Evolutionary conservation across 2,329 filamentous ascomycete genomes (phyloP), one percentile per base, ranked within the genome.

Genomic region (Apiospora malaysiana): DNA sequence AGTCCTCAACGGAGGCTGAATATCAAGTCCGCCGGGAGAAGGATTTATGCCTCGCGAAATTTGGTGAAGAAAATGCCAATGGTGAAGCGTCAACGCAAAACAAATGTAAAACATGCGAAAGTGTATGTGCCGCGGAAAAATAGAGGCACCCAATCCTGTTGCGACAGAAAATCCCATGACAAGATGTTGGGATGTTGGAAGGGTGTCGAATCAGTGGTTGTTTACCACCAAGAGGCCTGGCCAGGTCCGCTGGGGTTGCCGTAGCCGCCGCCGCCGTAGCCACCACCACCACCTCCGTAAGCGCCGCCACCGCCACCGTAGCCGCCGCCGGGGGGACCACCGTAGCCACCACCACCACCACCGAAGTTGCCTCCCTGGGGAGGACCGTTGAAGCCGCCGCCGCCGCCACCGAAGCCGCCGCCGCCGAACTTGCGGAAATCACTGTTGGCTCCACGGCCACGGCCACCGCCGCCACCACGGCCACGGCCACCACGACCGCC

Each of bases 351-450:
- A 56, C 84, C 81, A 69, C 80, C 79, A 51, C 84, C 83, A 70
- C 83, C 84, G 72, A 81, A 83, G 70, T 84, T 81, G 65, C 81
- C 77, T 63, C 76, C 75, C 71, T 80, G 82, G 59, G 82, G 78
- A 69, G 82, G 80, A 71, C 84, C 84, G 69, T 82, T 82, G 75
- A 80, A 85, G 74, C 85, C 84, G 73, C 85, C 83, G 6, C 75
- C 74, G 71, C 83, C 82, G 72, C 82, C 81, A 71, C 82, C 83
- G 72, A 83, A 82, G 71, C 84, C 85, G 72, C 84, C 85, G 56
- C 89, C 91, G 71, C 89, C 91, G 73, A 89, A 90, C 83, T 94
- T 94, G 85, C 96, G 94, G 87, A 96, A 94, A 82, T 98, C 96
- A 80, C 95, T 94, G 83, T 91, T 97, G 77, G 92, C 86, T 79